phyloP scores from a whole-genome alignment of 202 grass and related monocot genomes.

The Dendrocalamus latiflorus region DNA sequence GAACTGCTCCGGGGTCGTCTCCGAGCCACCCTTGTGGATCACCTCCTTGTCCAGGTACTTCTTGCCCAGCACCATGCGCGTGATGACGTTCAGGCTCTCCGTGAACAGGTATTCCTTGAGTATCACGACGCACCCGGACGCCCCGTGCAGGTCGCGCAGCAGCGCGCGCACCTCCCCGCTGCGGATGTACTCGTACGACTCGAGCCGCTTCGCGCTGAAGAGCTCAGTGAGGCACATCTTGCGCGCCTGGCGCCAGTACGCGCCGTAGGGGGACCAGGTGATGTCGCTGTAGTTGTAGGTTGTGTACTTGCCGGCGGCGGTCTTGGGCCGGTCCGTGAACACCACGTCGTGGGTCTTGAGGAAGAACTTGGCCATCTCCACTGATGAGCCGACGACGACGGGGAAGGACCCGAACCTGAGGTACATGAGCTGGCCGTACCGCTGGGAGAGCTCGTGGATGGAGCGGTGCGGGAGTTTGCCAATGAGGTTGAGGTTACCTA shows the following conservation, averaged over 20 bases:
- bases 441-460: slow-evolving; percentile 53
- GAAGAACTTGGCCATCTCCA: slow-evolving; percentile 74
- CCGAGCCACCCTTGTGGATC: neutral
- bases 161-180: slow-evolving; percentile 57
- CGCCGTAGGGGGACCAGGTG: slow-evolving; percentile 80
- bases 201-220: slow-evolving; percentile 77
- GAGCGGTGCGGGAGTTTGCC: slow-evolving; percentile 74
- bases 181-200: slow-evolving; percentile 89
- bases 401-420: slow-evolving; percentile 79
- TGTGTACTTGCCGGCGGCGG: slow-evolving; percentile 81
- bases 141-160: slow-evolving; percentile 40
- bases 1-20: slow-evolving; percentile 77
- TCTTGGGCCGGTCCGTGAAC: slow-evolving; percentile 68
- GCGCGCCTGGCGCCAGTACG: slow-evolving; percentile 85
- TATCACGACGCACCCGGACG: slow-evolving; percentile 35
- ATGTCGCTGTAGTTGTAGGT: slow-evolving; percentile 91
- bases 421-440: slow-evolving; percentile 60
- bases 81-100: slow-evolving; percentile 77
- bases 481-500: slow-evolving; percentile 81
- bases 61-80: slow-evolving; percentile 78
- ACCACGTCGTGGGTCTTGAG: slow-evolving; percentile 82
- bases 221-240: slow-evolving; percentile 93
- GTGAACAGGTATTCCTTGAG: slow-evolving; percentile 76
- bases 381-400: slow-evolving; percentile 67
- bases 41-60: slow-evolving; percentile 52